A percentile compares a stretch with the other conserved stretches of the same genome.
Conservation (phyloP, 495 filamentous ascomycete genomes). For the Saxophila tyrrhenica region DNA sequence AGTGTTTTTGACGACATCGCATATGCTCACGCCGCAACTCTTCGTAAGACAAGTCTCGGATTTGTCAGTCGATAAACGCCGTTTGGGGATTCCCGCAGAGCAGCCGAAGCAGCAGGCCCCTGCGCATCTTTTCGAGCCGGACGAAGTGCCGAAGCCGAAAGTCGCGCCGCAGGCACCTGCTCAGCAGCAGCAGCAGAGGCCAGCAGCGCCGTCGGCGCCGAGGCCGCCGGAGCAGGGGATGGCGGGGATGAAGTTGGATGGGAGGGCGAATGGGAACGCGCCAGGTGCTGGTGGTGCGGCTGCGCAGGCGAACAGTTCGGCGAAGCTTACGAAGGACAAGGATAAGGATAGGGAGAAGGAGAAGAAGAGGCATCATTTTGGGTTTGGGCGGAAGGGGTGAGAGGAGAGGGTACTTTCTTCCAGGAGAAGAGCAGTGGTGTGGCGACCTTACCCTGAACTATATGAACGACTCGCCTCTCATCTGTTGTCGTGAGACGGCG, state of each 20-base stretch:
- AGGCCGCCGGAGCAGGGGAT: slow-evolving; percentile 48
- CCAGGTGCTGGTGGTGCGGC: slow-evolving; percentile 22
- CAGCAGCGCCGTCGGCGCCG: slow-evolving; percentile 36
- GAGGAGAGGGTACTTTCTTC: too few species aligned
- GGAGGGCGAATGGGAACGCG: slow-evolving; percentile 28
- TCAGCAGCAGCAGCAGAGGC: slow-evolving; percentile 23
- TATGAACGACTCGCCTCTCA: background rate
- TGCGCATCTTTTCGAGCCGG: slow-evolving; percentile 75
- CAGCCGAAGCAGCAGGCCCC: slow-evolving; percentile 69
- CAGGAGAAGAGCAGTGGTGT: too few species aligned
- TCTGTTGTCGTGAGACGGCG: too few species aligned
- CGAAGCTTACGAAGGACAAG: slow-evolving; percentile 41
- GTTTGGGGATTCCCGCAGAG: slow-evolving; percentile 71
- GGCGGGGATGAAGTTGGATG: slow-evolving; percentile 43
- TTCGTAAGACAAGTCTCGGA: slow-evolving; percentile 75
- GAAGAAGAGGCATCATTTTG: slow-evolving; percentile 71
- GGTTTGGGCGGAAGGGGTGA: slow-evolving; percentile 45
- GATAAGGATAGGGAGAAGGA: slow-evolving; percentile 40
- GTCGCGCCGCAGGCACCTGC: slow-evolving; percentile 31
- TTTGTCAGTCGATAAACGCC: slow-evolving; percentile 58
- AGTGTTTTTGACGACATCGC: slow-evolving; percentile 79
- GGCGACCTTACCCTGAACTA: too few species aligned
- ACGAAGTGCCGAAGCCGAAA: slow-evolving; percentile 38
- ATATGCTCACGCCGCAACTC: slow-evolving; percentile 74
- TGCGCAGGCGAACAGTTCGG: slow-evolving; percentile 19